These are phyloP conservation scores for Kernera saxatilis DNA, from an alignment of 345 rosid genomes.

Conservation along the genomic window DNA sequence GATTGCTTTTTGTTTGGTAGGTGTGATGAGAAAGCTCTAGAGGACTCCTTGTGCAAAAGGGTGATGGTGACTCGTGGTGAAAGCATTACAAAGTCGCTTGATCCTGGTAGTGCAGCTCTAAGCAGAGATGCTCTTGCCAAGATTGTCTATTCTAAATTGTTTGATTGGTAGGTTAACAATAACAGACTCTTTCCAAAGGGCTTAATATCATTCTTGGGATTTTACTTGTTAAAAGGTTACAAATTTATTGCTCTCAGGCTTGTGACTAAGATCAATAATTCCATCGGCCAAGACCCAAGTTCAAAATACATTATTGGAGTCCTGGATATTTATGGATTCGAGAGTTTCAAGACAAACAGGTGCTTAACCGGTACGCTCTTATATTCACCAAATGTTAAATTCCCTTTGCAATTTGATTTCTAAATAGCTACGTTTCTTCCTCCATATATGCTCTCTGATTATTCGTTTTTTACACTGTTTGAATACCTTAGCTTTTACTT, in stretches of 20 bases:
- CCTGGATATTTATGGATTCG: slow-evolving; percentile 98
- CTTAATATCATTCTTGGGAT: neutral
- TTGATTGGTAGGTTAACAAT: slow-evolving; percentile 70
- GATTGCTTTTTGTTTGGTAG: slow-evolving; percentile 40
- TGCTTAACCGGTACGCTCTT: slow-evolving; percentile 96
- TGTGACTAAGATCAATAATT: slow-evolving; percentile 79
- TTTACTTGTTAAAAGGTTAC: slow-evolving; percentile 5
- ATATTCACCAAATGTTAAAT: slow-evolving; percentile 41
- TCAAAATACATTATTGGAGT: slow-evolving; percentile 83
- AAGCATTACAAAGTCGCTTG: slow-evolving; percentile 85
- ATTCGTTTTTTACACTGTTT: slow-evolving; percentile 11
- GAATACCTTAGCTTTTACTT: neutral
- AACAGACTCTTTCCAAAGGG: neutral
- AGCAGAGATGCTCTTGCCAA: slow-evolving; percentile 97
- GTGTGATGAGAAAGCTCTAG: slow-evolving; percentile 86
- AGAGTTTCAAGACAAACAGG: slow-evolving; percentile 99
- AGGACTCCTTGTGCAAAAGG: slow-evolving; percentile 85
- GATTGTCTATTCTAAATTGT: slow-evolving; percentile 86
- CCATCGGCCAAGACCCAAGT: slow-evolving; percentile 87
- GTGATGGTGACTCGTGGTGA: slow-evolving; percentile 97
- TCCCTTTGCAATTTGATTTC: slow-evolving; percentile 8
- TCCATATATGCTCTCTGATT: neutral
- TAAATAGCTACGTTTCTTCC: neutral
- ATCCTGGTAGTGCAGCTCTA: slow-evolving; percentile 76
- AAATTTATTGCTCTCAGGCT: slow-evolving; percentile 48